Percentiles rank a stretch among this genome's conserved stretches.
These are phyloP conservation scores for Leccinum pseudoinsigne DNA, from an alignment of 1,284 basidiomycete species.

Conservation along the genomic window DNA sequence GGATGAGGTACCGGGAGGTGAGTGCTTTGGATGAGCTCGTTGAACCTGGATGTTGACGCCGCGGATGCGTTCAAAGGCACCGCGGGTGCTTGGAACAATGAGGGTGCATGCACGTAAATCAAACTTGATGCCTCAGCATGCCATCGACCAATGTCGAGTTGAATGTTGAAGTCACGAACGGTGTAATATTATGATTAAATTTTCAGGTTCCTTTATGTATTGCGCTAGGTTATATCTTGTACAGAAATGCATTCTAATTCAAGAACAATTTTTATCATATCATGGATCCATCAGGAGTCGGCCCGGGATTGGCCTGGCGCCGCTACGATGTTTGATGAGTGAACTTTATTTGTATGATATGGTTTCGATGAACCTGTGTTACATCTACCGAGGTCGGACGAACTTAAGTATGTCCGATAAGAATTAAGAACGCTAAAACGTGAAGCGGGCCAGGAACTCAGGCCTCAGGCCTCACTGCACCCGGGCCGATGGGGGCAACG, in stretches of 20 bases:
- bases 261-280: no score
- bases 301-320: no score
- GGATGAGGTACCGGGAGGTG: conserved; percentile 21
- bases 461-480: no score
- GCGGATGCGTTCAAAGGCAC: background rate
- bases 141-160: background rate
- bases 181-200: background rate
- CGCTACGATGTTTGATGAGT: background rate
- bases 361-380: background rate
- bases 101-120: background rate
- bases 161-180: background rate
- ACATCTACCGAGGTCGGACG: no score
- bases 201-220: background rate
- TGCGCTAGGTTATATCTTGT: background rate
- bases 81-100: background rate
- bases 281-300: no score
- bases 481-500: background rate
- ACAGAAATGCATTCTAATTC: no score
- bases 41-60: background rate
- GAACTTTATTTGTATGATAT: background rate
- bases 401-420: no score
- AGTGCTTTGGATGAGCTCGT: background rate
- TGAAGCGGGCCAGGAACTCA: background rate
- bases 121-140: background rate
- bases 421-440: background rate